These are phyloP conservation scores for Sphagnurus paluster DNA, from an alignment of 1,284 basidiomycete genomes.

Conservation along the genomic window DNA sequence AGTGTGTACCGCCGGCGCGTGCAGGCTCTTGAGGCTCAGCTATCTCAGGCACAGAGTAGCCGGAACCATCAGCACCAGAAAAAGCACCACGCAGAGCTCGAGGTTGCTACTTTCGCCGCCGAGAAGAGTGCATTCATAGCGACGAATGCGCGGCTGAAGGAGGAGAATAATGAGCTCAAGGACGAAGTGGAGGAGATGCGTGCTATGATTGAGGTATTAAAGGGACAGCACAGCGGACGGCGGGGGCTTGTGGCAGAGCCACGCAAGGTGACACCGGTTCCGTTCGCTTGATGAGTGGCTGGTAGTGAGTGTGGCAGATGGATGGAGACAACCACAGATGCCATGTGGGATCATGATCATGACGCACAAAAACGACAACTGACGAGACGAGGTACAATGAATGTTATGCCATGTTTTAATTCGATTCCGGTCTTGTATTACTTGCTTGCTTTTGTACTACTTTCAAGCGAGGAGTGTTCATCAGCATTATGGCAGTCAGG, in stretches of 20 bases:
- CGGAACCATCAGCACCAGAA: constrained; percentile 21
- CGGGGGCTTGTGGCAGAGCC: constrained; percentile 41
- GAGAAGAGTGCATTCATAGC: constrained; percentile 48
- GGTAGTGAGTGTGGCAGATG: too few species aligned
- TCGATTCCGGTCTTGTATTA: too few species aligned
- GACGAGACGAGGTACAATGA: too few species aligned
- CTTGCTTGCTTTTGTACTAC: too few species aligned
- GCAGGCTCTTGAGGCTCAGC: constrained; percentile 55
- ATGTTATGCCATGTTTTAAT: too few species aligned
- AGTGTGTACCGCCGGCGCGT: constrained; percentile 59
- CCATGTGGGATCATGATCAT: too few species aligned
- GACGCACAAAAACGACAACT: too few species aligned
- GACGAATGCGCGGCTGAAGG: constrained; percentile 49
- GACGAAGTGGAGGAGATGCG: constrained; percentile 72
- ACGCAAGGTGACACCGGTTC: constrained; percentile 30
- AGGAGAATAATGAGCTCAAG: constrained; percentile 57
- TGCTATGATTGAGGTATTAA: constrained; percentile 68
- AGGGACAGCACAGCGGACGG: constrained; percentile 49
- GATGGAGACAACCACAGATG: too few species aligned
- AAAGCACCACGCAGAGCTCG: constrained; percentile 18
- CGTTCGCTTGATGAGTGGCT: constrained; percentile 14
- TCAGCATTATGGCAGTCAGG: too few species aligned
- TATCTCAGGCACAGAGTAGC: constrained; percentile 34
- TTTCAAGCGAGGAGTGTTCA: too few species aligned
- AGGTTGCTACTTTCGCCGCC: constrained; percentile 40